Evolutionary conservation across 805 yeast species (phyloP).

Genomic region (Starmerella etchellsii): DNA sequence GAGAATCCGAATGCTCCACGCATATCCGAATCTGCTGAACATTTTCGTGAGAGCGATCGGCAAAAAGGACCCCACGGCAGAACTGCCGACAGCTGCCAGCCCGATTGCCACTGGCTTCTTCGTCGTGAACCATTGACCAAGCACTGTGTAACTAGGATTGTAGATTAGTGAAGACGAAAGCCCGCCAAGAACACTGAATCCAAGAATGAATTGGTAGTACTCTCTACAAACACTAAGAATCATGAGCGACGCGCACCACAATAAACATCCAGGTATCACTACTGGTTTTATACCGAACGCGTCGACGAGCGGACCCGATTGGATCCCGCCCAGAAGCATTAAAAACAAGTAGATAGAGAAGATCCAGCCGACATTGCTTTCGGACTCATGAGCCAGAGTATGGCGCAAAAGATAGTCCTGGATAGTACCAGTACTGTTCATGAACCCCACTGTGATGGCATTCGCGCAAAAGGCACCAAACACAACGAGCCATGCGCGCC

Average conservation of each 20-base stretch:
- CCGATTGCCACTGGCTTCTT: slow-evolving; percentile 50
- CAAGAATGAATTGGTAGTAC: slow-evolving; percentile 46
- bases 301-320: slow-evolving; percentile 42
- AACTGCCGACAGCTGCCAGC: slow-evolving; percentile 49
- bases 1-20: slow-evolving; percentile 44
- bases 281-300: slow-evolving; percentile 39
- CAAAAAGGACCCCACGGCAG: slow-evolving; percentile 48
- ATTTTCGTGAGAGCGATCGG: slow-evolving; percentile 41
- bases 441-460: slow-evolving; percentile 45
- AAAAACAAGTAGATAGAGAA: slow-evolving; percentile 33
- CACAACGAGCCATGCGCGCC: slow-evolving; percentile 40
- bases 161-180: slow-evolving; percentile 30
- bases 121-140: slow-evolving; percentile 47
- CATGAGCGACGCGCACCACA: slow-evolving; percentile 38
- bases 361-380: slow-evolving; percentile 53
- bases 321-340: slow-evolving; percentile 36
- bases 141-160: slow-evolving; percentile 41
- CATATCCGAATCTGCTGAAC: slow-evolving; percentile 40
- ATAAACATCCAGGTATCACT: slow-evolving; percentile 33
- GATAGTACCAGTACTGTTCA: slow-evolving; percentile 52
- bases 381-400: slow-evolving; percentile 26
- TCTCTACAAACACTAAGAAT: slow-evolving; percentile 36
- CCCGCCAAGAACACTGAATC: slow-evolving; percentile 42
- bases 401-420: slow-evolving; percentile 47
- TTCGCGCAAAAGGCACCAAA: slow-evolving; percentile 46